Conservation (phyloP, 768 basidiomycete species). For the Auriscalpium orientale region DNA sequence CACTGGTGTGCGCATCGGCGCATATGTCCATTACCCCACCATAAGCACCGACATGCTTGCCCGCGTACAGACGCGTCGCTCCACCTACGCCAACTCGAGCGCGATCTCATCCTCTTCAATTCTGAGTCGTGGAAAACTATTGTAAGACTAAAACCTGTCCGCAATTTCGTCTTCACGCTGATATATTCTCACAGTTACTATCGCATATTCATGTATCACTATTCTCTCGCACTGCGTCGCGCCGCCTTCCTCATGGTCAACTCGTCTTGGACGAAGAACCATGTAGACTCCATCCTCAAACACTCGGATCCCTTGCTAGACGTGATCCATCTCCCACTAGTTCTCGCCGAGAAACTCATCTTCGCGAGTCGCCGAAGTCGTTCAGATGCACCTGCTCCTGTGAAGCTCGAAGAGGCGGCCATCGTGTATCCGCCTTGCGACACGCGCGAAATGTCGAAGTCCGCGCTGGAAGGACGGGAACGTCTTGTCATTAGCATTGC, state of each 20-base stretch:
- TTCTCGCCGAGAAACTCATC: not conserved
- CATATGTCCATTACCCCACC: constrained; percentile 95
- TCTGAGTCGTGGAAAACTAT: constrained; percentile 53
- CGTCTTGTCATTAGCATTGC: constrained; percentile 78
- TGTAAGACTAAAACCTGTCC: constrained; percentile 33
- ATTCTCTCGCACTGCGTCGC: constrained; percentile 63
- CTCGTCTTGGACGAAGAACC: constrained; percentile 88
- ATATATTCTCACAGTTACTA: constrained; percentile 59
- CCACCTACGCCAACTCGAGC: constrained; percentile 56
- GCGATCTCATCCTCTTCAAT: constrained; percentile 46
- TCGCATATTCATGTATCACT: constrained; percentile 77
- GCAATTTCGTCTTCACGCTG: not conserved
- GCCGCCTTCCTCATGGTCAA: constrained; percentile 87
- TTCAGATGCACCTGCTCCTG: not conserved
- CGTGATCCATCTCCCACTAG: constrained; percentile 28
- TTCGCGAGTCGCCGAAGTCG: not conserved
- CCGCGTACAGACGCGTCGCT: constrained; percentile 55
- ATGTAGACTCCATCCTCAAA: constrained; percentile 67
- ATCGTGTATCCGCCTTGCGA: constrained; percentile 94
- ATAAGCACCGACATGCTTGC: constrained; percentile 92
- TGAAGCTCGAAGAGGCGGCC: constrained; percentile 19
- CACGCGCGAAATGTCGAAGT: constrained; percentile 59
- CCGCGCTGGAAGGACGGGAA: constrained; percentile 45
- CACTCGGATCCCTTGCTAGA: constrained; percentile 46
- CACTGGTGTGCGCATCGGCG: constrained; percentile 64